A percentile compares a stretch with the other conserved stretches of the same genome.
These are phyloP conservation scores for Schwanniomyces etchellsii DNA, from an alignment of 1,139 yeast species.

Conservation along the genomic window DNA sequence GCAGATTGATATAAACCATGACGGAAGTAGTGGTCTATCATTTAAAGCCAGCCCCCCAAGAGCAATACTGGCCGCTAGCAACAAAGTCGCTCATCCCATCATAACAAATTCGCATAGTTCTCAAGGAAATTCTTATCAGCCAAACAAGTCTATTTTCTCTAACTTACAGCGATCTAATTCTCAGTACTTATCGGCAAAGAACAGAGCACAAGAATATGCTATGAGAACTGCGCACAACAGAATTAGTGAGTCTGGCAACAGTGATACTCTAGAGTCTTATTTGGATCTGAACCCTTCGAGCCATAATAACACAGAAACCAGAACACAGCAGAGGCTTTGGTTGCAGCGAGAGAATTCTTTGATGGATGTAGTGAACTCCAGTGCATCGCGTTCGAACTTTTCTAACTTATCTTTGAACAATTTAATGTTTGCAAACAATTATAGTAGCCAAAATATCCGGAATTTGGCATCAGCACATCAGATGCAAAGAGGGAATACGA, in stretches of 20 bases:
- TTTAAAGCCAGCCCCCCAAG: slow-evolving; percentile 32
- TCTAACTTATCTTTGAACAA: slow-evolving; percentile 41
- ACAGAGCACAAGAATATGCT: slow-evolving; percentile 11
- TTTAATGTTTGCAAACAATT: slow-evolving; percentile 40
- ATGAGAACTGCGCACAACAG: neutral
- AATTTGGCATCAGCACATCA: slow-evolving; percentile 10
- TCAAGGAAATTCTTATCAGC: slow-evolving; percentile 37
- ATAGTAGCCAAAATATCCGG: slow-evolving; percentile 19
- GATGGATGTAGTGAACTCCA: slow-evolving; percentile 46
- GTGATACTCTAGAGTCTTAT: slow-evolving; percentile 3
- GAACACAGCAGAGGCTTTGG: slow-evolving; percentile 84
- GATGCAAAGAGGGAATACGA: slow-evolving; percentile 4
- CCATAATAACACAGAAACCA: slow-evolving; percentile 29
- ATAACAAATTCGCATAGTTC: slow-evolving; percentile 15
- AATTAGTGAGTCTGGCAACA: neutral
- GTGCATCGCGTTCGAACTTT: slow-evolving; percentile 29
- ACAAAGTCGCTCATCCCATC: slow-evolving; percentile 28
- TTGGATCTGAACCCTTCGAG: slow-evolving; percentile 4
- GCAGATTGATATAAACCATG: slow-evolving; percentile 4
- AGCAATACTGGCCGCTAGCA: slow-evolving; percentile 4
- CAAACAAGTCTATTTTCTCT: slow-evolving; percentile 40
- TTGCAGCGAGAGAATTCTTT: slow-evolving; percentile 71
- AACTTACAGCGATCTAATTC: slow-evolving; percentile 37
- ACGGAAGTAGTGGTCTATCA: slow-evolving; percentile 27
- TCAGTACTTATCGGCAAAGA: slow-evolving; percentile 24